Base-by-base conservation (phyloP, 176 grass and related monocot species). In the Otatea glauca region DNA sequence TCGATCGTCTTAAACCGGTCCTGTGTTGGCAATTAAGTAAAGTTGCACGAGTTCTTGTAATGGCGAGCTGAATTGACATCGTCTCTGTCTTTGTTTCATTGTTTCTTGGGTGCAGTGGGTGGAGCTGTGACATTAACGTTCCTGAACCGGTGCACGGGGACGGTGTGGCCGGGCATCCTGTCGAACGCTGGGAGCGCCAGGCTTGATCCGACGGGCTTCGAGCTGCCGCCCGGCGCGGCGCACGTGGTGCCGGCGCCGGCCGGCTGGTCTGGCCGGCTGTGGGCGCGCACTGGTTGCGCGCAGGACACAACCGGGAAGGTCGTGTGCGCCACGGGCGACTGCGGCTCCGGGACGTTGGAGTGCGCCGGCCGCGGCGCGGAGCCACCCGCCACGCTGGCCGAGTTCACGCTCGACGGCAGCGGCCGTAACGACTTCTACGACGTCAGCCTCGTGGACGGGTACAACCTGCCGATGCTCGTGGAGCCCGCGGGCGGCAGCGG, bases 361-460 rank as follows among this genome's bases (percentile, higher is more conserved):
- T 98, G 96, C 78, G 35, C 86, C 45, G 92, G 92, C 10, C 37
- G 16, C 2, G 86, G 86, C n/a, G 96, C 91, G 4, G 78, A 83
- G 35, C 84, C 95, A 1, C 96, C 92, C 0, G 90, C 92, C 0
- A 97, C 94, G 58, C 92, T 97, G 32, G 92, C 88, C 9, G 94
- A 97, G 91, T 92, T 98, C 92, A 98, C 95, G 23, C 92, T 98
- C 1, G 91, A 69, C 87, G 65, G 68, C 82, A 43, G 32, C 61
- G 20, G 56, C 53, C 47, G 78, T 79, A 35, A 86, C 83, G 95
- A 98, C 88, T 99, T 99, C 81, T 99, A 99, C 92, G 96, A 99
- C 90, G 96, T 99, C 42, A 96, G 93, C 91, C 88, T 99, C 0
- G 96, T 98, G 43, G 96, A 95, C 58, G 90, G 90, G 0, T 99